These are phyloP conservation scores for Pezicula carpinea DNA, from an alignment of 2,329 filamentous ascomycete species.

Conservation along the genomic window DNA sequence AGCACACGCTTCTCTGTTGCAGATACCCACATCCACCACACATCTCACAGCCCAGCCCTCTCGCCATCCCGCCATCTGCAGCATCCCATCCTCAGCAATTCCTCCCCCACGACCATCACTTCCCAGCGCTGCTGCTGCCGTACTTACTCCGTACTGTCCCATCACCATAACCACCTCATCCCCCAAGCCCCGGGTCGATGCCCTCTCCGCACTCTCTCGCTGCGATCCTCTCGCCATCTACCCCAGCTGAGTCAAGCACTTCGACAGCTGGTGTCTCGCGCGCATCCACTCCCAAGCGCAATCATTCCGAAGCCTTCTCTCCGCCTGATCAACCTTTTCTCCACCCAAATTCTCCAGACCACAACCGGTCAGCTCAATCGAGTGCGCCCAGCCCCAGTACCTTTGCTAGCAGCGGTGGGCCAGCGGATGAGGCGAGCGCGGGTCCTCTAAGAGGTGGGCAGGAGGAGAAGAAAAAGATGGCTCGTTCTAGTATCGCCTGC, in stretches of 20 bases:
- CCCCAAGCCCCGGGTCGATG: constrained; percentile 23
- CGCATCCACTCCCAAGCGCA: constrained; percentile 27
- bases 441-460: constrained; percentile 28
- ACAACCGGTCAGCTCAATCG: constrained; percentile 16
- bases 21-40: not conserved
- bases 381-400: constrained; percentile 19
- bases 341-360: constrained; percentile 24
- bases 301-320: constrained; percentile 28
- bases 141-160: not conserved
- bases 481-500: constrained; percentile 79
- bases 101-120: no score
- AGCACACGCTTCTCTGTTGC: not conserved
- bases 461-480: constrained; percentile 44
- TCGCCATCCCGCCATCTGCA: not conserved
- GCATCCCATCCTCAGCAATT: not conserved
- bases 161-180: not conserved
- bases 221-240: constrained; percentile 30
- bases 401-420: constrained; percentile 6
- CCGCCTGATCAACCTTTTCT: constrained; percentile 22
- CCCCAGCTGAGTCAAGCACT: constrained; percentile 16
- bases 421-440: constrained; percentile 22
- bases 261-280: constrained; percentile 17
- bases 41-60: not conserved
- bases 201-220: constrained; percentile 30
- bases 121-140: no score